Base-by-base conservation (phyloP, 768 basidiomycete genomes). In the Suillus hirtellus region DNA sequence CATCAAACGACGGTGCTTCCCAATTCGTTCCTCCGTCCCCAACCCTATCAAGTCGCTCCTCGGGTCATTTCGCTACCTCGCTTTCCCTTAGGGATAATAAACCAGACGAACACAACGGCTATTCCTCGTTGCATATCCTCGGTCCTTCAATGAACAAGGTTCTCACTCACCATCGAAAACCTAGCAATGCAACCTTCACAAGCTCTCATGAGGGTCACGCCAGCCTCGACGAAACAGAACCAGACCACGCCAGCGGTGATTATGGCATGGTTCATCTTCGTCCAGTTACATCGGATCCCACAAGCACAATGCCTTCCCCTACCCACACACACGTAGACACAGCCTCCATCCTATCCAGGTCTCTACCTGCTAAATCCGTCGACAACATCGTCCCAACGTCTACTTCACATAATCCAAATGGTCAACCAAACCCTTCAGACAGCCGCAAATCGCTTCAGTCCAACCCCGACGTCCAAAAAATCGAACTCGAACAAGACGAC, bases 11-110 rank as follows among this genome's bases (percentile, higher is more conserved):
- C 52, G 79, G 76, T 43, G 76, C 77, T 27, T 81, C 74, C 0
- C 69, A 73, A 9, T 63, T 64, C 10, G 73, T 75, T 1, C 92
- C 92, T 0, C 90, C 92, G 0, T 93, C 92, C 0, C 92, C 92
- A 1, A 92, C 92, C 0, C 80, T 91, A 11, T 91, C 92, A 0
- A 84, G 80, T 3, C 81, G 79, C 17, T 89, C 89, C 3, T 85
- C 85, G 0, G 81, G 84, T 0, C 84, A 86, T 40, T 92, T 89
- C 64, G 74, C 73, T 1, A 82, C 84, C 3, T 78, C 86, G 8
- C 76, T 86, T 4, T 80, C 81, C 4, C 71, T 94, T 54, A 85
- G 92, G 43, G 84, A 88, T 49, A 93, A 92, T 69, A 81, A 83
- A 46, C 91, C 89, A 0, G 83, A 89, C 24, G 81, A 82, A 40